Base-by-base conservation (phyloP, 768 basidiomycete genomes). In the Tricholoma sp. region DNA sequence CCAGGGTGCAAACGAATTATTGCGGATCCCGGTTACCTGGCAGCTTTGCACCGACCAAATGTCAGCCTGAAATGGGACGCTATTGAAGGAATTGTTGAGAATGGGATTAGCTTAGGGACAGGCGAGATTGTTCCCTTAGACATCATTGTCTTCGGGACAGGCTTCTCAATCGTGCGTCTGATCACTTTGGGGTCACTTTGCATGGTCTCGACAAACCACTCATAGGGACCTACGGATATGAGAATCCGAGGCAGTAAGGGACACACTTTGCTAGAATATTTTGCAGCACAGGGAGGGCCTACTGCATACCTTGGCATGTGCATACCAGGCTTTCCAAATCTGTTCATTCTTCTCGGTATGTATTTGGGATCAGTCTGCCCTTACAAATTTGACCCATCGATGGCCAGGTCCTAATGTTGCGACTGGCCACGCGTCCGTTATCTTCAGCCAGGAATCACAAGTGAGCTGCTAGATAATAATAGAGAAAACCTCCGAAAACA, bases 1-100 rank as follows among this genome's bases (percentile, higher is more conserved):
- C 76, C 79, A 31, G 85, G 85, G 18, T 86, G 84, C 65, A 86
- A 85, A 66, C 76, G 86, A 37, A 76, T 86, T 17, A 79, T 88
- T 33, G 72, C 81, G 54, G 83, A 88, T 62, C 79, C 81, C 3
- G 76, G 76, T 15, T 86, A 84, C 63, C 74, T 88, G 17, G 65
- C 75, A n/a, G 70, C 74, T 24, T 66, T 87, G 51, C 71, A 80
- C 53, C 72, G 71, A 44, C 73, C 80, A 1, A 86, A 88, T 65
- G 79, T 86, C 33, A 69, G 68, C 17, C 59, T 86, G 44, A 66
- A 61, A 15, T 84, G 77, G 76, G 78, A 79, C 18, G 65, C 59
- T 9, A 80, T 85, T 47, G 75, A 78, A n/a, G 63, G 65, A 4
- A 65, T 84, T 39, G 77, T 77, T 2, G 74, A 77, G 57, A 70